Evolutionary conservation across 371 early-diverging fungal genomes (phyloP).

Genomic region (Lichtheimia hyalospora): DNA sequence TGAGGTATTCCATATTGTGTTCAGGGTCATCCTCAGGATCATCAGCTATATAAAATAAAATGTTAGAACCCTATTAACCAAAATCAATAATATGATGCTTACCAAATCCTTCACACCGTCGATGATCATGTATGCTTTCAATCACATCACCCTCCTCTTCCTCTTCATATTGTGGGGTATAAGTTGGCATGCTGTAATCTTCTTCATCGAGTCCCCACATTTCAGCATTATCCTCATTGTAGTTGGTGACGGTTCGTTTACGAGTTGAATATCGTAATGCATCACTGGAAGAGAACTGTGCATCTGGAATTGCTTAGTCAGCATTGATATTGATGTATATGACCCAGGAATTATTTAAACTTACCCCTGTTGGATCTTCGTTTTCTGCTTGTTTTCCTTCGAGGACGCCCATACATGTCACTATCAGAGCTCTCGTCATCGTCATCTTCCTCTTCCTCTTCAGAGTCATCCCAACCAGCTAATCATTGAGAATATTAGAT

Average conservation of each 20-base stretch:
- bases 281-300: constrained; percentile 29
- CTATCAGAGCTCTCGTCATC: constrained; percentile 10
- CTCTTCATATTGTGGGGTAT: constrained; percentile 17
- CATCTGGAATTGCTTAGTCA: background rate
- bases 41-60: constrained; percentile 25
- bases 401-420: constrained; percentile 10
- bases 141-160: constrained; percentile 65
- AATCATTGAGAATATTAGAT: background rate
- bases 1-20: constrained; percentile 73
- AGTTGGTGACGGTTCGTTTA: constrained; percentile 45
- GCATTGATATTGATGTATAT: background rate
- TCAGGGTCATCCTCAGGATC: constrained; percentile 52
- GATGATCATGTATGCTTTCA: constrained; percentile 63
- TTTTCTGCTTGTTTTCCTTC: constrained; percentile 14
- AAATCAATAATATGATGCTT: background rate
- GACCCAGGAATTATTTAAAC: background rate
- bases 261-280: constrained; percentile 51
- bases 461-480: constrained; percentile 8
- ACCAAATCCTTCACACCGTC: constrained; percentile 28
- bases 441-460: constrained; percentile 3
- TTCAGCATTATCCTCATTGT: constrained; percentile 50
- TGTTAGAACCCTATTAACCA: background rate
- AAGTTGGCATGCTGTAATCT: constrained; percentile 3
- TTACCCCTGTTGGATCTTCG: constrained; percentile 7
- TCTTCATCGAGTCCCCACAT: constrained; percentile 50